Evolutionary conservation across 2,329 filamentous ascomycete genomes (phyloP), one percentile per base, ranked within the genome.

Genomic region (Penicillium sp.): DNA sequence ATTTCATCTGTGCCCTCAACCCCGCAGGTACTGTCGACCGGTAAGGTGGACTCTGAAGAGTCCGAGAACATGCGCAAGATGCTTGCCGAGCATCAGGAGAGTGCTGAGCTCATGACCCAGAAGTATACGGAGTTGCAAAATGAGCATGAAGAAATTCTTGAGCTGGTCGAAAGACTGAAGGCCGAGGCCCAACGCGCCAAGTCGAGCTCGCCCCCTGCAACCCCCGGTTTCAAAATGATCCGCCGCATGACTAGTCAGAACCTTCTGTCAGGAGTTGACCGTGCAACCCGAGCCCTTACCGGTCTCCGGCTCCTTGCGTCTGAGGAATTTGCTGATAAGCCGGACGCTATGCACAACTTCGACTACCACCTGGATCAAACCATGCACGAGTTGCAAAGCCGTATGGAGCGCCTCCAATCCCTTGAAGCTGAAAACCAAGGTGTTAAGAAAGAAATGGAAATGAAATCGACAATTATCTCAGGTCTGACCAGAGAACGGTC

Each of bases 371-470:
- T 99, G 40, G 94, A 94, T 68, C 84, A 90, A 2, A 91, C 93
- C 55, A 93, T 97, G 87, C 90, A 94, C 65, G 94, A 99, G 71
- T 80, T 99, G 33, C 89, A 96, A 61, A 82, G 82, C 10, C 86
- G 92, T 40, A 92, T 92, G 37, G 92, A 97, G 72, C 87, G 92
- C 28, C 92, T 97, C 50, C 90, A 95, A 68, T 87, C 92, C 66
- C 80, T 99, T 14, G 94, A 99, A 73, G 86, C 86, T 6, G 93
- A 96, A 64, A 84, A 97, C 54, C 80, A 86, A 26, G 87, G 85
- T 4, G 85, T 91, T 22, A 94, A 90, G 78, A 96, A 91, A 78
- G 94, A 99, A 73, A 96, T 97, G 88, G 94, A 99, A 70, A 87
- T 84, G 60, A 99, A 99, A 83, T 91, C 93, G 80, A 90, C 90